Evolutionary conservation across 2,329 filamentous ascomycete genomes (phyloP).

Genomic region (Claviceps lovelessii): DNA sequence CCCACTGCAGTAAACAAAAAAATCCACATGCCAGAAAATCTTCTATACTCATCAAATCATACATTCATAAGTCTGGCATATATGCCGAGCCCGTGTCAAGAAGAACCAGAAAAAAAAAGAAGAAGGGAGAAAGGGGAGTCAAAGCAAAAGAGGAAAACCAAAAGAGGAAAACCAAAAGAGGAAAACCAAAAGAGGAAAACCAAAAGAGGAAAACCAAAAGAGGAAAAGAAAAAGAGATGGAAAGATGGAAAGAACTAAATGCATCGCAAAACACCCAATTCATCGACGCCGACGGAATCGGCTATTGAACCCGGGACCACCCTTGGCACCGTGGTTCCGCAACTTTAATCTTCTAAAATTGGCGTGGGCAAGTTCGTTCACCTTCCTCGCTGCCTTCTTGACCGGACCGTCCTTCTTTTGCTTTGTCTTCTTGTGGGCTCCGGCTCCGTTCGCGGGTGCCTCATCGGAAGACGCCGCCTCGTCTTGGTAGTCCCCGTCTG

Average conservation of each 20-base stretch:
- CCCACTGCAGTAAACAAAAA: neutral
- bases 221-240: neutral
- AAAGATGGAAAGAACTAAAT: neutral
- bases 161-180: neutral
- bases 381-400: constrained; percentile 42
- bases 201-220: too few relatives aligned
- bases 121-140: too few relatives aligned
- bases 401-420: constrained; percentile 28
- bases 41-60: neutral
- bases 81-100: neutral
- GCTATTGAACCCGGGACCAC: constrained; percentile 41
- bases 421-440: constrained; percentile 15
- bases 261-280: neutral
- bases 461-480: constrained; percentile 7
- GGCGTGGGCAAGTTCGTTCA: constrained; percentile 48
- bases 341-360: constrained; percentile 56
- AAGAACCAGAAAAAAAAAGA: too few relatives aligned
- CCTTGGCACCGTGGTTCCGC: constrained; percentile 46
- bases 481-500: constrained; percentile 10
- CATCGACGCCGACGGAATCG: constrained; percentile 38
- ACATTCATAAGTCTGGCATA: neutral
- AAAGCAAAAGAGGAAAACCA: too few relatives aligned
- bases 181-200: too few relatives aligned
- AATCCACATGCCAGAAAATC: neutral
- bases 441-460: constrained; percentile 10